Evolutionary conservation across 2,329 filamentous ascomycete genomes (phyloP).

Genomic region (Pseudogymnoascus sp.): DNA sequence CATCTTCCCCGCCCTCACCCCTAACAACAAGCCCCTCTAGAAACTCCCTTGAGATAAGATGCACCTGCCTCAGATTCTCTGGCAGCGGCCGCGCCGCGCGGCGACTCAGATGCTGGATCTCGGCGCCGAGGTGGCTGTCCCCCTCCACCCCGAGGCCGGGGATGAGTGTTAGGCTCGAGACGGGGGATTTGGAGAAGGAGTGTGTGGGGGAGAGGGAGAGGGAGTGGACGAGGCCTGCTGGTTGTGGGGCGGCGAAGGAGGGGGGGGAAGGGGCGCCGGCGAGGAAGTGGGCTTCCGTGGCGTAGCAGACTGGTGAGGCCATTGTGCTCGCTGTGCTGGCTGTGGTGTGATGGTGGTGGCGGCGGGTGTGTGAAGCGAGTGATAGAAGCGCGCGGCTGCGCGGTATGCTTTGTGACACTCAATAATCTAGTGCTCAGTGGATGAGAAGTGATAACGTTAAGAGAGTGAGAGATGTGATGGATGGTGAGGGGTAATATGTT

Average conservation of each 20-base stretch:
- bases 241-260: background rate
- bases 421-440: background rate
- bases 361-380: background rate
- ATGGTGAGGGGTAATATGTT: background rate
- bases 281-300: background rate
- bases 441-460: background rate
- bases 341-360: background rate
- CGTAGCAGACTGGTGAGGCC: constrained; percentile 5
- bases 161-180: constrained; percentile 13
- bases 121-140: constrained; percentile 10
- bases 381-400: background rate
- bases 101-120: background rate
- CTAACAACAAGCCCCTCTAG: background rate
- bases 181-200: constrained; percentile 13
- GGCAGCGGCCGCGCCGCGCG: background rate
- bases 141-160: constrained; percentile 13
- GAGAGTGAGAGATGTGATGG: background rate
- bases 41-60: constrained; percentile 4
- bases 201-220: constrained; percentile 12
- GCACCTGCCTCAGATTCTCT: constrained; percentile 13
- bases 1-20: background rate
- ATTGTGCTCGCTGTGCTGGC: background rate
- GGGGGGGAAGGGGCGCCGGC: background rate
- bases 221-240: constrained; percentile 6
- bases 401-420: background rate